These are phyloP conservation scores for Lunasporangiospora selenospora DNA, from an alignment of 192 early-diverging fungal species.

Conservation along the genomic window DNA sequence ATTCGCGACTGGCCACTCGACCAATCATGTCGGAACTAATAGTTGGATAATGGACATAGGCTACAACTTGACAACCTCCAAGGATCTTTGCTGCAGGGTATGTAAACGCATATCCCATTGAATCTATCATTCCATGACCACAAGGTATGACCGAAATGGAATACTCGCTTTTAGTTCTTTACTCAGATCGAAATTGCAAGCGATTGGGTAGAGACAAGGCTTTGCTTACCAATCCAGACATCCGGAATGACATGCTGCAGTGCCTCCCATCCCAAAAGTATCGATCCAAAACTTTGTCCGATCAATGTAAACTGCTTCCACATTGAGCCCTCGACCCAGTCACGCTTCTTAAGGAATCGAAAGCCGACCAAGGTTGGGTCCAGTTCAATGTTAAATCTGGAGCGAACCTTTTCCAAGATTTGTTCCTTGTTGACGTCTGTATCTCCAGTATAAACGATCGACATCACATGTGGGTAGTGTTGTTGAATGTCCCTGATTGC, in stretches of 20 bases:
- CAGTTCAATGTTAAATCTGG: conserved; percentile 77
- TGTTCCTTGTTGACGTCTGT: conserved; percentile 52
- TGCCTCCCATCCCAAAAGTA: conserved; percentile 79
- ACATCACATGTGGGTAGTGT: conserved; percentile 67
- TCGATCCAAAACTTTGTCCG: conserved; percentile 85
- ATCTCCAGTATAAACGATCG: conserved; percentile 87
- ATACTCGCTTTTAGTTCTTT: neutral
- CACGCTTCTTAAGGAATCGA: conserved; percentile 66
- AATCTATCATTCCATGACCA: conserved; percentile 62
- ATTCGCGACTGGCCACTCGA: conserved; percentile 34
- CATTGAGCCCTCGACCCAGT: conserved; percentile 72
- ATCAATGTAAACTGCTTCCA: conserved; percentile 84
- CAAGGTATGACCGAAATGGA: conserved; percentile 1
- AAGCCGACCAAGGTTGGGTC: conserved; percentile 63
- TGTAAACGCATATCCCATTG: conserved; percentile 95
- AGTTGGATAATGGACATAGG: conserved; percentile 97
- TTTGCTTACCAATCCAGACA: conserved; percentile 76
- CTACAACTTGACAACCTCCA: conserved; percentile 64
- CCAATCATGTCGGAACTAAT: conserved; percentile 71
- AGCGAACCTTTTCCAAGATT: conserved; percentile 66
- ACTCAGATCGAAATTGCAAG: neutral
- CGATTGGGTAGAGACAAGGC: neutral
- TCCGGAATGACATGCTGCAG: conserved; percentile 72
- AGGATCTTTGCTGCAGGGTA: conserved; percentile 80
- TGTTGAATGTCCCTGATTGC: conserved; percentile 82